Evolutionary conservation across 2,329 filamentous ascomycete species (phyloP).

Genomic region (Diplodia intermedia): DNA sequence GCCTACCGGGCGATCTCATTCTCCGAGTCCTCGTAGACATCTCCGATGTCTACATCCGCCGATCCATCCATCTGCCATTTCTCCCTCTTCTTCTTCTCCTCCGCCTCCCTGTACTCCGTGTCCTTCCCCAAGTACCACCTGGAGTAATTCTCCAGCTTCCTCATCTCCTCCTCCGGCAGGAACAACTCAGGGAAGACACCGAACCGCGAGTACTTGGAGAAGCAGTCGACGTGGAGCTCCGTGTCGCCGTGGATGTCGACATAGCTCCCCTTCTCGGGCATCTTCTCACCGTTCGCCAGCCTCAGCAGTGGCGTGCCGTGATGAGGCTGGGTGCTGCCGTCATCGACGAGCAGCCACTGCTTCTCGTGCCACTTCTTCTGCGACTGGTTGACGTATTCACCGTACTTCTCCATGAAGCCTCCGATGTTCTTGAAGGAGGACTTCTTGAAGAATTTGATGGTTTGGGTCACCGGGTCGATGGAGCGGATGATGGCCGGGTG

Average conservation of each 20-base stretch:
- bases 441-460: background rate
- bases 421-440: background rate
- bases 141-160: background rate
- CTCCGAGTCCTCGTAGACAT: background rate
- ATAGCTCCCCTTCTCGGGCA: background rate
- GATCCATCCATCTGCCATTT: background rate
- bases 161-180: background rate
- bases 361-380: background rate
- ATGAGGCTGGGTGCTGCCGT: background rate
- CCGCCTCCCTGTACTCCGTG: background rate
- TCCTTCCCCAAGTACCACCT: constrained; percentile 4
- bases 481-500: background rate
- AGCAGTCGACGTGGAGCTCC: background rate
- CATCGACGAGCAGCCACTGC: constrained; percentile 6
- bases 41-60: background rate
- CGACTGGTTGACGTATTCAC: background rate
- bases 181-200: background rate
- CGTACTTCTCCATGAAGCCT: constrained; percentile 3
- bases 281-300: constrained; percentile 1
- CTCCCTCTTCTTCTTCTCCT: background rate
- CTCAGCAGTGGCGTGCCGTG: background rate
- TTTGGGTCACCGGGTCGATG: rapidly evolving
- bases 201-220: background rate
- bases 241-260: background rate
- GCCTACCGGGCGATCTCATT: background rate